Base-by-base conservation (phyloP, 2,329 filamentous ascomycete genomes). In the Aureobasidium sp. region DNA sequence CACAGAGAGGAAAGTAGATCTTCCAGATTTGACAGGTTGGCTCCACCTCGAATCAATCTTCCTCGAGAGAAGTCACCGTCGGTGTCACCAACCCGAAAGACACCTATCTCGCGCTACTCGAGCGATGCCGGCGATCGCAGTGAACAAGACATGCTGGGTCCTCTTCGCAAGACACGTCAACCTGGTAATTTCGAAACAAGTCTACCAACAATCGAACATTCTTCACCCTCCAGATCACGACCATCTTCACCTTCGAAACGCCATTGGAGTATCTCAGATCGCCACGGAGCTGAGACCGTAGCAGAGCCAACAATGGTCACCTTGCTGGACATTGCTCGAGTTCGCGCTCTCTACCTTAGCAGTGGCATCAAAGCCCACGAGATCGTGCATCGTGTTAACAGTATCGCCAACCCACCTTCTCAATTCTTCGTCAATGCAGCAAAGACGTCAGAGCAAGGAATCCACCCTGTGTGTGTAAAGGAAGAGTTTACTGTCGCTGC, bases 301-400 rank as follows among this genome's bases (percentile, higher is more conserved):
- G 72, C 48, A 69, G 70, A n/a, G 72, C 71, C 29, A 6, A 32
- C 32, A 21, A 30, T 34, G 14, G 32, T 37, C 9, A 62, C 70
- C 11, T 73, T 89, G 34, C 83, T 84, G n/a, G 93, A 97, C 67
- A 82, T 96, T 59, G 88, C 89, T 16, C 86, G 91, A n/a, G 81
- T 92, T 3, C 83, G 85, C 62, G 84, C 90, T 0, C 79, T 95
- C 9, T 83, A 96, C 44, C 79, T 96, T 25, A 89, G 87, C 65
- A 90, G 91, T 0, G 92, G 91, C n/a, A 86, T 97, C 69, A 96
- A 95, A 75, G 92, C 93, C 0, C 86, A 86, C 68, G 90, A 94
- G 70, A 89, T 97, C 60, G 80, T 81, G 32, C 82, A 85, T 4
- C 83, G 87, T 50, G 85, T 88, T 3, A 75, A 86, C 48, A 78